Base-by-base conservation (phyloP, 805 yeast genomes). In the Ogataea haglerorum region DNA sequence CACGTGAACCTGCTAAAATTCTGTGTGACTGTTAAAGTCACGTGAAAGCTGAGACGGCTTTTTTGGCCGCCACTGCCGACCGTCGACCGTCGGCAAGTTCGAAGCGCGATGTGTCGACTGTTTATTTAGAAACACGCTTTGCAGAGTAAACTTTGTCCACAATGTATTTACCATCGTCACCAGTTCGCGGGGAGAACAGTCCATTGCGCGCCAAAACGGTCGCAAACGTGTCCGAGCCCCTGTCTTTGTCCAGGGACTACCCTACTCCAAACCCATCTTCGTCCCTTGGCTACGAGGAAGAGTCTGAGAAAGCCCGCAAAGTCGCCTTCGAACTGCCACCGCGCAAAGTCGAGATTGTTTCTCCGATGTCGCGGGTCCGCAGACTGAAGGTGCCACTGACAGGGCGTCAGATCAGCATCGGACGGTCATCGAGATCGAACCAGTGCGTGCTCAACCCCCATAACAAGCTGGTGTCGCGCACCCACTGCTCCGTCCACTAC, bases 231-330 rank as follows among this genome's bases (percentile, higher is more conserved):
- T 9, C 29, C 5, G 13, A 7, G 10, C 27, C 25, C 6, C 10
- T 31, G 9, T 26, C 31, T 18, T 29, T 24, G n/a, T 25, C 15
- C 16, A 16, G 45, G 17, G 67, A 67, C 8, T 80, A 79, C 51
- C 86, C 87, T 10, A 82, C 89, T 1, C 91, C 91, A 15, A 75
- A 79, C 49, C 89, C 91, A 0, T 81, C 88, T 1, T 75, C 81
- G 1, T 70, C 77, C 6, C 52, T 66, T 6, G 78, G 76, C 10
- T 32, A 27, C 25, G 42, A 38, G 34, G 51, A 52, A 21, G 39
- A 53, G 1, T 51, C 53, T 8, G 42, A 39, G 17, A 38, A 36
- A 14, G 35, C 27, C 6, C 38, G 38, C 24, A 44, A 27, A n/a
- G 48, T 44, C 9, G 34, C 34, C 29, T 44, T 51, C 23, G 50